Evolutionary conservation across 192 early-diverging fungal genomes (phyloP).

Genomic region (Coemansia asiatica): DNA sequence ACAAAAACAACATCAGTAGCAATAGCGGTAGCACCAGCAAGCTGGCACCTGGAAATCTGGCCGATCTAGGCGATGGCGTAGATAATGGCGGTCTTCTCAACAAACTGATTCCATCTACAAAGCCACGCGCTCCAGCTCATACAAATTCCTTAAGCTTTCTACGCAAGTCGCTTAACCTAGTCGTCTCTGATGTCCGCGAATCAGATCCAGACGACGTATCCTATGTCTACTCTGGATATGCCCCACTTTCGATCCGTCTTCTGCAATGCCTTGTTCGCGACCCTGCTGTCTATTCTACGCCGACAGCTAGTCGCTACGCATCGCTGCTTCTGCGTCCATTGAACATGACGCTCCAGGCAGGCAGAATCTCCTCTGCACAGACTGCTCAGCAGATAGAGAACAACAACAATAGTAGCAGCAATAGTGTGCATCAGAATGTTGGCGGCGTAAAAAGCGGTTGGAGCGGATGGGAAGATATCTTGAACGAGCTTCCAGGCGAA

Average conservation of each 20-base stretch:
- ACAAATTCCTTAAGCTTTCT: slow-evolving; percentile 51
- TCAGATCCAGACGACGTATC: slow-evolving; percentile 81
- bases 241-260: slow-evolving; percentile 85
- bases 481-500: slow-evolving; percentile 76
- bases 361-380: slow-evolving; percentile 18
- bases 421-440: not conserved
- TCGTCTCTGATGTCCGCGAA: slow-evolving; percentile 87
- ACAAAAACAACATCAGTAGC: slow-evolving; percentile 47
- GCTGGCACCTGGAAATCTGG: not conserved
- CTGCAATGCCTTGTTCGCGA: slow-evolving; percentile 73
- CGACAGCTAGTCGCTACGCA: slow-evolving; percentile 37
- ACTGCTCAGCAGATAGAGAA: slow-evolving; percentile 11
- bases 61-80: not conserved
- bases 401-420: slow-evolving; percentile 14
- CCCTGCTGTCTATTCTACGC: slow-evolving; percentile 34
- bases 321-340: slow-evolving; percentile 41
- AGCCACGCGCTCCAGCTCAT: slow-evolving; percentile 28
- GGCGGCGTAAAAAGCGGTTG: slow-evolving; percentile 65
- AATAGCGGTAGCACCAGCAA: slow-evolving; percentile 39
- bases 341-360: slow-evolving; percentile 37
- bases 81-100: slow-evolving; percentile 13
- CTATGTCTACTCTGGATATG: slow-evolving; percentile 95
- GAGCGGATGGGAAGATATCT: slow-evolving; percentile 86
- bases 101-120: slow-evolving; percentile 23
- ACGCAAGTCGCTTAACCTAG: slow-evolving; percentile 70